Evolutionary conservation across 768 basidiomycete species (phyloP), one percentile per base, ranked within the genome.

Genomic region (Mycena epipterygia): DNA sequence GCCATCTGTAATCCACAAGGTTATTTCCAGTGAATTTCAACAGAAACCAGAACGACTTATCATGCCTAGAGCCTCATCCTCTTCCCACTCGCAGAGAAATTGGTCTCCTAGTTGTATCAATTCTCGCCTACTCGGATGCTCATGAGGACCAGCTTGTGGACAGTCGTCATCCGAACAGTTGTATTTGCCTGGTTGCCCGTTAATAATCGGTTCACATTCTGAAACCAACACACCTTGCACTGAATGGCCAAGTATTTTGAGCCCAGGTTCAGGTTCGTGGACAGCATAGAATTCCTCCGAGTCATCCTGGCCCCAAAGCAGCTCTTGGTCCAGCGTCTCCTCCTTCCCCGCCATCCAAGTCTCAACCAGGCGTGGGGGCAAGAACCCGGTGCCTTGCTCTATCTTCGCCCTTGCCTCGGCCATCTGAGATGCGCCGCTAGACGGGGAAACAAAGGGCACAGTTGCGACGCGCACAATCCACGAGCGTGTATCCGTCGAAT

Each of bases 381-480:
- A 48, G 49, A 72, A 72, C 46, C 59, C 66, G 4, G 35, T n/a
- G 37, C 46, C 66, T 16, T 68, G 17, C 23, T 51, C 57, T 33
- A 70, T 67, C 29, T 42, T 48, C 48, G 41, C 52, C 6, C 21
- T 51, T 2, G 66, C 64, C 32, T 59, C 64, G 33, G 19, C 56
- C 6, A n/a, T 23, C 30, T 19, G 46, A 25, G 33, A 21, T 23
- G 32, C 27, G 17, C 8, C 19, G 7, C 12, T 8, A 32, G 33
- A 29, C 52, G 23, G 27, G 9, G 17, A 12, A 12, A 19, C 37
- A 5, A 48, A 0, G 1, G 68, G 68, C n/a, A 73, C 68, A n/a
- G 63, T 41, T 3, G 68, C 72, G 19, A 73, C n/a, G 6, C 72
- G 72, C 7, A 73, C 33, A 16, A 73, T 17, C 72, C 68, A 73